phyloP scores from a whole-genome alignment of 2,329 filamentous ascomycete genomes.

The Colletotrichum euphorbiae region DNA sequence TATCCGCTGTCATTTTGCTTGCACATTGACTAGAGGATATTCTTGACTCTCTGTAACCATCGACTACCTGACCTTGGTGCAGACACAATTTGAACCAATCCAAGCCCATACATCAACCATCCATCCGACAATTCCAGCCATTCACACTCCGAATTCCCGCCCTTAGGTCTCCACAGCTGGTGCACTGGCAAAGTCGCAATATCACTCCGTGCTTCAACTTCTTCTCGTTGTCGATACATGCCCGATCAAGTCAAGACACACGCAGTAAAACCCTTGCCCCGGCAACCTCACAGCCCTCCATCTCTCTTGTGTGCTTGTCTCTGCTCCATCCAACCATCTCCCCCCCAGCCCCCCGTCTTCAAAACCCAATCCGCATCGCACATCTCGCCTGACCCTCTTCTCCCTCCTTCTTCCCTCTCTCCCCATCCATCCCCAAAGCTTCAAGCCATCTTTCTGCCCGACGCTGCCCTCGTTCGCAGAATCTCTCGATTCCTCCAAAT shows the following conservation, averaged over 20 bases:
- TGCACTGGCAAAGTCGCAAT: conserved; percentile 3
- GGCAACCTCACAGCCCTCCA: conserved; percentile 39
- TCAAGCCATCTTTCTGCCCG: conserved; percentile 28
- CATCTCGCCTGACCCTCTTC: conserved; percentile 38
- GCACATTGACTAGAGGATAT: no score
- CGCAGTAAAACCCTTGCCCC: conserved; percentile 34
- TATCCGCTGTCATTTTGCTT: no score
- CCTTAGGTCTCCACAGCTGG: not conserved
- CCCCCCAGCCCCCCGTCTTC: conserved; percentile 41
- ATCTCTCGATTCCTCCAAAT: conserved; percentile 32
- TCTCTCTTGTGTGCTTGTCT: conserved; percentile 7
- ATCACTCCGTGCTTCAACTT: conserved; percentile 9
- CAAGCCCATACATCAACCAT: conserved; percentile 44
- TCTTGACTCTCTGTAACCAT: no score
- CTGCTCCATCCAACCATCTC: conserved; percentile 37
- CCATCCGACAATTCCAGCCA: conserved; percentile 54
- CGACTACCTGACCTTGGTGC: no score
- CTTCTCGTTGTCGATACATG: not conserved
- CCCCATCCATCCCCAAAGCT: conserved; percentile 39
- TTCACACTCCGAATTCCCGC: conserved; percentile 46
- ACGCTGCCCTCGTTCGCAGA: not conserved
- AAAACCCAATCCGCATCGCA: conserved; percentile 43
- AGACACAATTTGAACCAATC: conserved; percentile 23
- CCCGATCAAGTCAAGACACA: conserved; percentile 4
- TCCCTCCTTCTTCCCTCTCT: conserved; percentile 40